Base-by-base conservation (phyloP, 2,329 filamentous ascomycete genomes). In the Colletotrichum echinochloae region DNA sequence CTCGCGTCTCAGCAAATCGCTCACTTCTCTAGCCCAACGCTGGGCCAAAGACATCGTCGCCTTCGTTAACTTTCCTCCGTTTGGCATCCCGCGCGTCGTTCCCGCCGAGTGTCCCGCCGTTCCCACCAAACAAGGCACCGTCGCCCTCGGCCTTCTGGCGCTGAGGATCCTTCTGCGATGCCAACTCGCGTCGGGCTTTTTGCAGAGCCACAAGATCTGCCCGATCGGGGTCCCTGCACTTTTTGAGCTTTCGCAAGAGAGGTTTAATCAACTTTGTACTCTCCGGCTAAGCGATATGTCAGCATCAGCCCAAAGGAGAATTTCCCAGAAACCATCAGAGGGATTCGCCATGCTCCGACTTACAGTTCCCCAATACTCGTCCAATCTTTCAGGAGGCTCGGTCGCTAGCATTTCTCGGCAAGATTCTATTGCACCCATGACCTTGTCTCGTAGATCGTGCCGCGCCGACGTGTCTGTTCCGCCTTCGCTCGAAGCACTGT, bases 211-310 rank as follows among this genome's bases (percentile, higher is more conserved):
- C 90, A 4, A 95, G 80, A 78, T 95, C 91, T 52, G 87, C 89
- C 66, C 92, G 89, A 74, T 93, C 91, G 0, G 92, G 92, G 75
- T 95, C 92, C 67, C 90, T 85, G 74, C 92, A 95, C 74, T 87
- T 88, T 71, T 88, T 89, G n/a, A 95, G 83, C 78, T 94, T 94
- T 80, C 87, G 89, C 20, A 89, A 86, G 16, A 94, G 80, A 0
- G 87, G 86, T 51, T 88, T 88, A 74, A 90, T 85, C 30, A 86
- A 80, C 61, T 84, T 83, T 74, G 79, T 80, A 66, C 78, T 81
- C 66, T 85, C 87, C 72, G 80, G 80, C 83, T 85, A 72, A 77
- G 72, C 73, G 76, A 26, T 74, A 75, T 77, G 73, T 83, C 80
- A 76, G 74, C 60, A 51, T 51, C 1, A 37, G 18, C 20, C 2